Evolutionary conservation across 352 stramenopile species (phyloP).

Genomic region (Bremia lactucae): DNA sequence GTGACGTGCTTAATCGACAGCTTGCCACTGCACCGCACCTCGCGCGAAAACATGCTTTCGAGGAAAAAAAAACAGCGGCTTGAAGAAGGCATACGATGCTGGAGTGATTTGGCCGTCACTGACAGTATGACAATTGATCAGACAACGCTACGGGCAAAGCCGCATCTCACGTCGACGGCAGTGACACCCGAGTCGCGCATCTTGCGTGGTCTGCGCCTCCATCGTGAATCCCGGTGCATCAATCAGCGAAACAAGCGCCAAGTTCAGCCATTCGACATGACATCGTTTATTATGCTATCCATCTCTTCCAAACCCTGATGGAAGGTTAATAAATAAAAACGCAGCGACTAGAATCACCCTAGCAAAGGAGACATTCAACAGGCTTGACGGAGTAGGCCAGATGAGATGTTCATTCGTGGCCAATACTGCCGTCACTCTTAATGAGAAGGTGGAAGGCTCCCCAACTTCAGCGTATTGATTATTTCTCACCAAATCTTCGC

Average conservation of each 20-base stretch:
- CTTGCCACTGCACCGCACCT: conserved; percentile 26
- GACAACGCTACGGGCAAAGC: conserved; percentile 1
- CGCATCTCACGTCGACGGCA: conserved; percentile 4
- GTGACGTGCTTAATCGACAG: conserved; percentile 9
- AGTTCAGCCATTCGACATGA: conserved; percentile 31
- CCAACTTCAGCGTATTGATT: conserved; percentile 12
- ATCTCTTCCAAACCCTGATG: conserved; percentile 20
- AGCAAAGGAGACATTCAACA: conserved; percentile 15
- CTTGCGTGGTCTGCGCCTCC: conserved; percentile 17
- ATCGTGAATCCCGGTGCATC: conserved; percentile 17
- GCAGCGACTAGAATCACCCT: neutral
- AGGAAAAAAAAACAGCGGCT: conserved; percentile 22
- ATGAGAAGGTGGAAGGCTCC: too few species aligned
- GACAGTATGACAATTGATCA: conserved; percentile 5
- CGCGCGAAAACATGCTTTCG: conserved; percentile 28
- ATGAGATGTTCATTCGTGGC: too few species aligned
- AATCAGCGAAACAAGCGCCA: conserved; percentile 28
- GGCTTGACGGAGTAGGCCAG: too few species aligned
- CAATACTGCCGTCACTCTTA: too few species aligned
- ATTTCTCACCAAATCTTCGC: conserved; percentile 6
- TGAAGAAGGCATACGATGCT: conserved; percentile 13
- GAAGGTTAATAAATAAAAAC: conserved; percentile 1
- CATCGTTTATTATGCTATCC: conserved; percentile 27
- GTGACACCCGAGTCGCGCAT: conserved; percentile 24
- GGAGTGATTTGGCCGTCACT: conserved; percentile 7